These are phyloP conservation scores for Vigna reflexopilosa DNA, from an alignment of 306 rosid species.

Conservation along the genomic window DNA sequence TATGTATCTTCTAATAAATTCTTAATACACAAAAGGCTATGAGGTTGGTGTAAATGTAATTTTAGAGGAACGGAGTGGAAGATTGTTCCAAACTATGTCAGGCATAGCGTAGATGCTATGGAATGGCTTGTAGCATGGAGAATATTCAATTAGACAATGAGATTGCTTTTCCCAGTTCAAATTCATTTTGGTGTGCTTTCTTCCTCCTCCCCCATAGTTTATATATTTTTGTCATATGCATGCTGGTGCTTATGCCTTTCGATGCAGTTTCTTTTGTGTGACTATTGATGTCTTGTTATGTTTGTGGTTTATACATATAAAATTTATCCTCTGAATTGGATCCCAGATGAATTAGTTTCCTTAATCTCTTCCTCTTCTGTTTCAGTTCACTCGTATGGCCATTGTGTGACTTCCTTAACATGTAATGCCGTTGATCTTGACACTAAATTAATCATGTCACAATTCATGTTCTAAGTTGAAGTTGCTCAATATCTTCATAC, in stretches of 20 bases:
- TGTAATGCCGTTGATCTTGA: conserved; percentile 5
- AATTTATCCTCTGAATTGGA: background rate
- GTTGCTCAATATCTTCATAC: conserved; percentile 37
- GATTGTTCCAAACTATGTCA: background rate
- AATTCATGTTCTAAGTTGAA: conserved; percentile 19
- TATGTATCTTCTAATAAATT: background rate
- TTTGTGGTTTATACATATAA: background rate
- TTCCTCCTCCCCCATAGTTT: background rate
- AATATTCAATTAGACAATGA: background rate
- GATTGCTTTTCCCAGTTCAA: background rate
- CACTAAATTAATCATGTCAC: conserved; percentile 27
- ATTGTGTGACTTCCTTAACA: conserved; percentile 28
- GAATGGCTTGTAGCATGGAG: background rate
- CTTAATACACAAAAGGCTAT: background rate
- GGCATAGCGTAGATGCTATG: background rate
- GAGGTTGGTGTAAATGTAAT: background rate
- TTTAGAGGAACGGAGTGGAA: background rate
- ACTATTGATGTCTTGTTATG: background rate
- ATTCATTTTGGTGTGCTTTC: background rate
- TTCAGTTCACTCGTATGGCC: conserved; percentile 18
- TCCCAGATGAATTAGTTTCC: background rate
- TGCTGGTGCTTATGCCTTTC: background rate
- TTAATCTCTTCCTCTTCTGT: conserved; percentile 3
- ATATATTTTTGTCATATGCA: background rate
- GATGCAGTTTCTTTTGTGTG: background rate